A percentile compares a stretch with the other conserved stretches of the same genome.
Conservation (phyloP, 805 yeast species). For the Starmerella apicola region DNA sequence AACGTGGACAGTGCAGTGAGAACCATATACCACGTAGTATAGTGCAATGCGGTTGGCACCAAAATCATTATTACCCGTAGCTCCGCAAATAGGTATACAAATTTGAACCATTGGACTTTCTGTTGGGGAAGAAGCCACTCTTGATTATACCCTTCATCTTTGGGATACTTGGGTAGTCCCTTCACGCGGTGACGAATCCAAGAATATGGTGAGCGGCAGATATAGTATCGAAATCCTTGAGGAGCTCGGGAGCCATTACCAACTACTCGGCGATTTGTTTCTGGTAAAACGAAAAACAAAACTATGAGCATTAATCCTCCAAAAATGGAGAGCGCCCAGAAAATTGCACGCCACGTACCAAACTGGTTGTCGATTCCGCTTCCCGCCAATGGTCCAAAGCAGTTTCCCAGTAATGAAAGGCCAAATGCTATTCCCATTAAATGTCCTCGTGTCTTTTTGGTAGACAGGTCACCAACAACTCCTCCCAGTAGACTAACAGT, state of each 20-base stretch:
- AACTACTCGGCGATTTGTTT: constrained; percentile 57
- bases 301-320: constrained; percentile 34
- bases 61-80: constrained; percentile 38
- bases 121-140: constrained; percentile 20
- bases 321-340: constrained; percentile 57
- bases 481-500: constrained; percentile 60
- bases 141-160: constrained; percentile 15
- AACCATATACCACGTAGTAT: constrained; percentile 57
- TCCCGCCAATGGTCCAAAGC: constrained; percentile 66
- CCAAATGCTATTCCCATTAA: constrained; percentile 57
- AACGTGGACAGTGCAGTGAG: constrained; percentile 53
- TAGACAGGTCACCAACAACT: constrained; percentile 60
- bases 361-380: constrained; percentile 35
- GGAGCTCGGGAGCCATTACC: constrained; percentile 59
- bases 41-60: constrained; percentile 49
- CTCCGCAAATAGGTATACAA: constrained; percentile 35
- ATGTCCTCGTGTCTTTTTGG: constrained; percentile 55
- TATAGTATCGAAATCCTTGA: background rate
- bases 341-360: constrained; percentile 51
- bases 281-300: constrained; percentile 44
- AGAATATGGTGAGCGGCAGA: constrained; percentile 22
- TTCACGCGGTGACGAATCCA: constrained; percentile 11
- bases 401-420: constrained; percentile 56
- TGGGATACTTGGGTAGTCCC: constrained; percentile 21
- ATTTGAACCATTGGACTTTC: constrained; percentile 17